Evolutionary conservation across 2,329 filamentous ascomycete species (phyloP).

Genomic region (Neurospora sp.): DNA sequence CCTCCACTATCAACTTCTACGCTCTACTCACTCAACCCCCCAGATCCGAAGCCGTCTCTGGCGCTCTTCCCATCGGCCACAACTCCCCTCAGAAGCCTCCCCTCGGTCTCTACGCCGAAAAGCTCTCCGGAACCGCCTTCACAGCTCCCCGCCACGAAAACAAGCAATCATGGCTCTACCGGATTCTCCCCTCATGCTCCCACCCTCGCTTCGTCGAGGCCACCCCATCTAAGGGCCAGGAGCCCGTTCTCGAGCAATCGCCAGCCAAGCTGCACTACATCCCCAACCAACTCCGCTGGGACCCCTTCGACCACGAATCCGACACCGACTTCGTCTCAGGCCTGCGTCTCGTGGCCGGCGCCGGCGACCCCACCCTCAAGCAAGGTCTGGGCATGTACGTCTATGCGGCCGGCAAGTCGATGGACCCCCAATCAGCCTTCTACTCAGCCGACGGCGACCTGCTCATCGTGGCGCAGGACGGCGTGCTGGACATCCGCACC

Average conservation of each 20-base stretch:
- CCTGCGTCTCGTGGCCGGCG: conserved; percentile 64
- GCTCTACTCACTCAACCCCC: not conserved
- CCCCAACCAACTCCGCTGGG: conserved; percentile 75
- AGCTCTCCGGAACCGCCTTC: conserved; percentile 64
- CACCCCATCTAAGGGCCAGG: not conserved
- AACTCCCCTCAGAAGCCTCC: conserved; percentile 78
- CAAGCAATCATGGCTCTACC: conserved; percentile 64
- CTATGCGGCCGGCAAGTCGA: conserved; percentile 69
- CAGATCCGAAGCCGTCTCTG: conserved; percentile 67
- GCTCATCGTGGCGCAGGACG: conserved; percentile 66
- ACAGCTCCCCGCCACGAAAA: conserved; percentile 60
- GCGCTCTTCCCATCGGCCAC: conserved; percentile 62
- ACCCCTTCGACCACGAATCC: conserved; percentile 60
- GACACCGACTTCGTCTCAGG: conserved; percentile 42
- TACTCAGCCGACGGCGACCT: conserved; percentile 79
- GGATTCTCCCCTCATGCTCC: conserved; percentile 54
- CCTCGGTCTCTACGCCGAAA: conserved; percentile 73
- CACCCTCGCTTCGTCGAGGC: conserved; percentile 40
- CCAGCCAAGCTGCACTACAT: conserved; percentile 54
- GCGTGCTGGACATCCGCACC: conserved; percentile 64
- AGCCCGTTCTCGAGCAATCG: not conserved
- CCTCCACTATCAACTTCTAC: not conserved
- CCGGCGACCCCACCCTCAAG: conserved; percentile 72
- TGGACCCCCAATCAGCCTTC: conserved; percentile 66
- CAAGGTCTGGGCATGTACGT: conserved; percentile 71